Conservation (phyloP, 495 filamentous ascomycete genomes). For the Daldinia vernicosa region DNA sequence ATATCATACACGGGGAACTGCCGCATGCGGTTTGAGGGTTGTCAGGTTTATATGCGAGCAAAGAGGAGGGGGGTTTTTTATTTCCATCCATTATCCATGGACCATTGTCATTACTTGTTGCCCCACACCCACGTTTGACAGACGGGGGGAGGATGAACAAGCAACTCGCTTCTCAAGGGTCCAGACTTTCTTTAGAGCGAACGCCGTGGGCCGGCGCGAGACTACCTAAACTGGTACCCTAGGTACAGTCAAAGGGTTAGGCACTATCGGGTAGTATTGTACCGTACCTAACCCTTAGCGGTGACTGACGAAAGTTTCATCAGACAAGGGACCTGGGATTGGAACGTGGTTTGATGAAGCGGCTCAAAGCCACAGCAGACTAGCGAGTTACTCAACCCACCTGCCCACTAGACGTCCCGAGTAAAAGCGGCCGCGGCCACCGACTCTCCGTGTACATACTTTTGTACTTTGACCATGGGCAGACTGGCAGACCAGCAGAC, state of each 20-base stretch:
- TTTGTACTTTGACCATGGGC: not conserved
- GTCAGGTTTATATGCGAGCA: conserved; percentile 38
- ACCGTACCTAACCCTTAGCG: not conserved
- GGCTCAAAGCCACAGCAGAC: conserved; percentile 35
- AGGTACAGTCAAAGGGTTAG: not conserved
- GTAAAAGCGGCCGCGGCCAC: conserved; percentile 27
- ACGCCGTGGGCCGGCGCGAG: conserved; percentile 29
- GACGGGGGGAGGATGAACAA: conserved; percentile 16
- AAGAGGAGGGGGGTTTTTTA: conserved; percentile 19
- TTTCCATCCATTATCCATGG: conserved; percentile 22
- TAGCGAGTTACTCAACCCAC: conserved; percentile 17
- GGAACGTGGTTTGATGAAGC: conserved; percentile 41
- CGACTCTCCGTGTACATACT: conserved; percentile 32
- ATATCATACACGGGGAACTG: conserved; percentile 17
- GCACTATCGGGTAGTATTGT: conserved; percentile 1
- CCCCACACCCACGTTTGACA: conserved; percentile 35
- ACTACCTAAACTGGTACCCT: conserved; percentile 10
- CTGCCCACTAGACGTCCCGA: conserved; percentile 10
- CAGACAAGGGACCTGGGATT: conserved; percentile 25
- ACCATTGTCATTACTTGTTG: conserved; percentile 16
- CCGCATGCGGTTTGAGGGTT: conserved; percentile 36
- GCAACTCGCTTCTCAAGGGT: conserved; percentile 23
- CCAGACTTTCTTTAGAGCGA: conserved; percentile 34
- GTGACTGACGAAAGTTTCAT: conserved; percentile 6
- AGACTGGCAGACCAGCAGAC: not conserved